Base-by-base conservation (phyloP, 768 basidiomycete genomes). In the Jaapia argillacea region DNA sequence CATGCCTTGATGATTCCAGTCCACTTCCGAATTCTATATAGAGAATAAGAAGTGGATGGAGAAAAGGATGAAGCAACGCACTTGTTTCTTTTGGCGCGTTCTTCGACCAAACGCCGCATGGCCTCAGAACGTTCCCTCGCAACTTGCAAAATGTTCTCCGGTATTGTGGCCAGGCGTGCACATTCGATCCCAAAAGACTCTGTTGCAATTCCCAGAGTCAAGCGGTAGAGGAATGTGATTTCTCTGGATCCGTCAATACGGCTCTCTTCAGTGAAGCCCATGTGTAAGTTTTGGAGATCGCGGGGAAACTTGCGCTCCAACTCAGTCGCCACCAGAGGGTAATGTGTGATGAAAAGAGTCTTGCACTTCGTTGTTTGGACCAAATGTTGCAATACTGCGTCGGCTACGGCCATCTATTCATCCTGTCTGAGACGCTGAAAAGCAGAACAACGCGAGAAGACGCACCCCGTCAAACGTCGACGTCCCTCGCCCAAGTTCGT, bases 161-260 rank as follows among this genome's bases (percentile, higher is more conserved):
- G 85, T 25, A 98, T 58, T 6, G 83, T 84, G 0, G 94, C 94
- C 21, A 97, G 72, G 36, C 89, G 75, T 5, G 81, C 91, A 58
- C 91, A 94, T 67, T 94, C 92, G 6, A 96, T 80, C 7, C 92
- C 92, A 56, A 92, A 97, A 0, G 88, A 91, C 54, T 83, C 83
- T 68, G 71, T 66, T 3, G 89, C 83, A 26, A 90, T 65, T 7
- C 92, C 91, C 5, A 66, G 61, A 0, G 74, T 71, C 18, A 97
- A 66, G 24, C 65, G 72, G 61, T 94, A 99, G 24, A 96, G 63
- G 63, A 98, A 99, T 4, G 83, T 85, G 33, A 99, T 83, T 40
- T 85, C 79, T 20, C 83, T 71, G 20, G 71, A 72, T 4, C 90
- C 85, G 55, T 86, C 81, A 48, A 85, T 68, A 3, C 79, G 71